Evolutionary conservation across 2,329 filamentous ascomycete genomes (phyloP), one percentile per base, ranked within the genome.

Genomic region (Sporothrix protearum): DNA sequence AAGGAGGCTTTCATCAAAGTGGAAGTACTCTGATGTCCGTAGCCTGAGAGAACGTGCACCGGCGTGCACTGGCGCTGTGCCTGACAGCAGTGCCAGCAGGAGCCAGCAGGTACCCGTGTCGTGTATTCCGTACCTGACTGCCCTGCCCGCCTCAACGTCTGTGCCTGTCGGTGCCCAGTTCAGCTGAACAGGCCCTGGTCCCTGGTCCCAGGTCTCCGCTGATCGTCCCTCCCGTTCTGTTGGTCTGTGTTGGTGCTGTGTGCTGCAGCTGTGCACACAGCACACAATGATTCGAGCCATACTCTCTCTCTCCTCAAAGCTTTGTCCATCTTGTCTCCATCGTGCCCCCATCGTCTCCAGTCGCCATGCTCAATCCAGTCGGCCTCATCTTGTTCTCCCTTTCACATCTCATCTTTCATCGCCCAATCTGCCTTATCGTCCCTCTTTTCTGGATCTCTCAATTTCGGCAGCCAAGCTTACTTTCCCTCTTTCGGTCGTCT

Each of bases 181-280:
- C 39, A 64, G 61, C 61, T 64, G 61, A 64, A 64, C 30, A 63
- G 36, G 19, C 14, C 39, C 39, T 47, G 16, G 39, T 19, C 61
- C 61, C 22, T 30, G 61, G 61, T 47, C 61, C 61, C n/a, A n/a
- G n/a, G n/a, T n/a, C n/a, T n/a, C n/a, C 61, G 61, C 61, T 64
- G 61, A 64, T 64, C 61, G 61, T 47, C 42, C 61, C 61, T 47
- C 10, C 30, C 36, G 12, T 8, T 33, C 10, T 33, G n/a, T 25
- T 61, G 30, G 57, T 61, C 57, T 61, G 57, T 61, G 33, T 25
- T 25, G 57, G 42, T 47, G 9, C n/a, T n/a, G n/a, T n/a, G n/a
- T n/a, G n/a, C n/a, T n/a, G n/a, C n/a, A n/a, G n/a, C n/a, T n/a
- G n/a, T n/a, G n/a, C n/a, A n/a, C n/a, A n/a, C n/a, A n/a, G n/a